Evolutionary conservation across 202 grass and related monocot genomes (phyloP), one percentile per base, ranked within the genome.

Genomic region (Zizania palustris): DNA sequence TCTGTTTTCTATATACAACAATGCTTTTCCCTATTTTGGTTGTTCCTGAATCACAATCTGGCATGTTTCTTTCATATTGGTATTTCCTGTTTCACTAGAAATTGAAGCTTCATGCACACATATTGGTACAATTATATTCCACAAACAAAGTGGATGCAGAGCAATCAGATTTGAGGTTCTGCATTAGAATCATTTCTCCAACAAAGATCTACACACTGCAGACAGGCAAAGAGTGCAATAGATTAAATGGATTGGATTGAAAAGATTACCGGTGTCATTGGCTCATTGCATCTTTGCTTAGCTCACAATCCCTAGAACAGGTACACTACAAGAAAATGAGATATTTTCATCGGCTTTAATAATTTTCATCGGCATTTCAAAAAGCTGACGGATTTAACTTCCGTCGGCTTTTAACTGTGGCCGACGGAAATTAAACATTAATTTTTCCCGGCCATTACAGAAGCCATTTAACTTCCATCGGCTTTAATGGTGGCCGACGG

Each of bases 211-310:
- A 95, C 77, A 93, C 92, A 44, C 82, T 99, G 73, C 96, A 99
- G 91, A 43, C 74, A 99, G 96, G 96, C 96, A 69, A 92, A 99
- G 82, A 99, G 92, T 85, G 87, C 90, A 70, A 58, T 86, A 72
- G 96, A 99, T 85, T 89, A 93, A 73, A 93, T 95, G 91, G 92
- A 99, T 72, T 99, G 96, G 96, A 92, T 95, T 68, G 92, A 99
- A 80, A 99, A 99, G 81, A 99, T 99, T 79, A 99, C 96, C 78
- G 89, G 89, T 77, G 96, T n/a, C n/a, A n/a, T n/a, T n/a, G n/a
- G n/a, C n/a, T 93, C 69, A 99, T 95, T 82, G 92, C 96, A 33
- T 92, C 91, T 77, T 85, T 99, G 49, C 83, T 99, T 53, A 99
- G 34, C 55, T 90, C 96, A 42, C 88, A 91, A 56, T 92, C 89